Evolutionary conservation across 805 yeast species (phyloP).

Genomic region (Hanseniaspora taiwanica): DNA sequence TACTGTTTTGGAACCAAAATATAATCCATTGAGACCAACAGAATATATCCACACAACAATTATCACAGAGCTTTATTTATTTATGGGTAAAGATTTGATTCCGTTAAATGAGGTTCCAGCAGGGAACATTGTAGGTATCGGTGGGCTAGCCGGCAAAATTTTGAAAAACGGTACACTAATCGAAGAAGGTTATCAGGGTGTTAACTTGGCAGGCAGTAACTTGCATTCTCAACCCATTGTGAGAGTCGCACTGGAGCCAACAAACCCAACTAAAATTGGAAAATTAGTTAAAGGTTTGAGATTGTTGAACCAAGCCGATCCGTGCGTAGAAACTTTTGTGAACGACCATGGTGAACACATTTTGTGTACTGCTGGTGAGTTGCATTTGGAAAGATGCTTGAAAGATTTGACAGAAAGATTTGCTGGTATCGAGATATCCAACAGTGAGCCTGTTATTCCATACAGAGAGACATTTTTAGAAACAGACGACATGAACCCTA

Average conservation of each 20-base stretch:
- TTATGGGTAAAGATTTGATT: slow-evolving; percentile 88
- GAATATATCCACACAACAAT: slow-evolving; percentile 45
- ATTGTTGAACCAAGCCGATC: slow-evolving; percentile 77
- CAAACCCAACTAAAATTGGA: slow-evolving; percentile 66
- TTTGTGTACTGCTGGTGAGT: slow-evolving; percentile 90
- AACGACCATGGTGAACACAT: slow-evolving; percentile 91
- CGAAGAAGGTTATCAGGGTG: slow-evolving; percentile 42
- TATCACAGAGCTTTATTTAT: slow-evolving; percentile 56
- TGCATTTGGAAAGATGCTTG: slow-evolving; percentile 87
- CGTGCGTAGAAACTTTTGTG: slow-evolving; percentile 77
- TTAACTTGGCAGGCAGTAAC: slow-evolving; percentile 66
- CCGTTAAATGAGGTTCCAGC: slow-evolving; percentile 75
- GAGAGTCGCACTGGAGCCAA: slow-evolving; percentile 92
- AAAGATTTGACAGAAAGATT: slow-evolving; percentile 83
- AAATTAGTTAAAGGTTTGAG: slow-evolving; percentile 67
- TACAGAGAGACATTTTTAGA: slow-evolving; percentile 70
- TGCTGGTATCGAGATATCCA: slow-evolving; percentile 78
- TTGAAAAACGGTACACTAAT: slow-evolving; percentile 79
- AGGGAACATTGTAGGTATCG: slow-evolving; percentile 89
- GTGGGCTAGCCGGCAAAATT: slow-evolving; percentile 73
- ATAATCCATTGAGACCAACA: slow-evolving; percentile 48
- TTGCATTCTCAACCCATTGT: slow-evolving; percentile 80
- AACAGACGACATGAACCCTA: slow-evolving; percentile 37
- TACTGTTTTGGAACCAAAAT: slow-evolving; percentile 75
- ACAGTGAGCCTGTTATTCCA: slow-evolving; percentile 89